Evolutionary conservation across 768 basidiomycete species (phyloP), one percentile per base, ranked within the genome.

Genomic region (Pisolithus microcarpus): DNA sequence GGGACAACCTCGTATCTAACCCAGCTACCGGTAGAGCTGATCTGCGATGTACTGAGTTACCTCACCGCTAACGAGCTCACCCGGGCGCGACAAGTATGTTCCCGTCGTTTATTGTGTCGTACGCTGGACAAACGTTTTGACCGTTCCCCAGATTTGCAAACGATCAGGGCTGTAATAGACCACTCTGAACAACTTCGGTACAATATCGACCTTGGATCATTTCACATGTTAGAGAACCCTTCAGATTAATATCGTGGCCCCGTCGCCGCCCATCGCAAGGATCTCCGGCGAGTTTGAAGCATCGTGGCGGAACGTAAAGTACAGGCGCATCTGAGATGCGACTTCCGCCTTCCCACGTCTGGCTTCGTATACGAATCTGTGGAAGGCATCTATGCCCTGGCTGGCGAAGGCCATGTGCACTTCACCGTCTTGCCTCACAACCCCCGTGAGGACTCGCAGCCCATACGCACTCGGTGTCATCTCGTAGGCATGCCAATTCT

Each of bases 351-450:
- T 5, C 73, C 75, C 0, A 70, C 70, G 8, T 71, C 75, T 0
- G 77, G 75, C 5, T 72, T 73, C 0, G 70, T 78, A 1, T 79
- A 78, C 56, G 76, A 79, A 52, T 77, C 79, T 57, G 67, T 70
- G 4, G 75, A 75, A 8, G 77, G 76, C 1, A 57, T 77, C 23
- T 80, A 79, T 58, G 78, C 71, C 1, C 13, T 30, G 21, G 75
- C 74, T 11, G 68, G 70, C 53, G 77, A 75, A 47, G 62, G 69
- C 39, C 73, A 70, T 23, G 76, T 81, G 37, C 73, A 75, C 1
- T 79, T 81, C 55, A 64, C 75, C 30, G 36, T 37, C 18, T 38
- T 54, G 7, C 53, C 42, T 21, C 37, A 43, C 37, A 11, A 23
- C 8, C 26, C 26, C 43, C 13, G 6, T 18, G 19, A 43, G 15